A percentile compares a stretch with the other conserved stretches of the same genome.
Evolutionary conservation across 106 monocot species (phyloP).

Genomic region (Agapanthus africanus): DNA sequence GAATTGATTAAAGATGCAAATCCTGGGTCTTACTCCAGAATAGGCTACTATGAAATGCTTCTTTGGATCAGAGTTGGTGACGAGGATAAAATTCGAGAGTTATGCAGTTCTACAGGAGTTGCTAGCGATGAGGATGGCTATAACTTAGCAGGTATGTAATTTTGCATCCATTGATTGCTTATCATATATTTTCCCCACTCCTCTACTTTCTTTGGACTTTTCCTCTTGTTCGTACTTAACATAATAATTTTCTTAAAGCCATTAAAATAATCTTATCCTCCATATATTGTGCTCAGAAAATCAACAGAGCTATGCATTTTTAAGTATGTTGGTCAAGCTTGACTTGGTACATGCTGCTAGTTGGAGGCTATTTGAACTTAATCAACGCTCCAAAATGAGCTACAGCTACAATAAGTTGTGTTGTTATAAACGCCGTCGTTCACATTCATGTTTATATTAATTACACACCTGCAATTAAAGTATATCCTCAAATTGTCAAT

Average conservation of each 20-base stretch:
- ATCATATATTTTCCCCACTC: not conserved
- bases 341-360: not conserved
- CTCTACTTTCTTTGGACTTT: conserved; percentile 1
- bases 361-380: not conserved
- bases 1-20: conserved; percentile 49
- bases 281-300: not conserved
- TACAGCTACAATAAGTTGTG: no score
- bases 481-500: not conserved
- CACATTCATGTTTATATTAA: not conserved
- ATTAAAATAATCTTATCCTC: not conserved
- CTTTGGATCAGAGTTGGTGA: conserved; percentile 64
- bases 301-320: not conserved
- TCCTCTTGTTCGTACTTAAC: not conserved
- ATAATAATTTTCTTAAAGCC: not conserved
- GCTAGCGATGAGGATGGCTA: conserved; percentile 22
- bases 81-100: conserved; percentile 57
- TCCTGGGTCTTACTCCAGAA: conserved; percentile 33
- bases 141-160: conserved; percentile 50
- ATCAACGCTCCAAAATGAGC: not conserved
- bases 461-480: not conserved
- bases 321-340: not conserved
- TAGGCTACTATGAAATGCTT: conserved; percentile 79
- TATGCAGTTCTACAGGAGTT: conserved; percentile 24
- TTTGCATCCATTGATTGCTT: conserved; percentile 3
- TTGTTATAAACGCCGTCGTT: not conserved